Base-by-base conservation (phyloP, 2,329 filamentous ascomycete species). In the Amphichorda felina region DNA sequence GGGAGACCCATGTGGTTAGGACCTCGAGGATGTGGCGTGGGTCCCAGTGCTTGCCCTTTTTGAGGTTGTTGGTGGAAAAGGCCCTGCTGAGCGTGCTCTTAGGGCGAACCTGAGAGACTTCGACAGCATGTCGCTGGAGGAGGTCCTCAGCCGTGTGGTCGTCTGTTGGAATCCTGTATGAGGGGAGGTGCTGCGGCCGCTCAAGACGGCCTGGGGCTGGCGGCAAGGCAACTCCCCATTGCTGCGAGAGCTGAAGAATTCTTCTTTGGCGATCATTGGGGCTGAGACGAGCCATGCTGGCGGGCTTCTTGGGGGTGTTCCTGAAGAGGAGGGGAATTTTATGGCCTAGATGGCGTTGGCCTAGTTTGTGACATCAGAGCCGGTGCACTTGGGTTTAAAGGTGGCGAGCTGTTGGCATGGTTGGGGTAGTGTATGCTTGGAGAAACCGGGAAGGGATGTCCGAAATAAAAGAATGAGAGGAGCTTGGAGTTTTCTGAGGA, bases 61-160 rank as follows among this genome's bases (percentile, higher is more conserved):
- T 63, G 28, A 60, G 43, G 32, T 55, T 59, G 34, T 45, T 45
- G 0, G 57, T 56, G 2, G 56, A 60, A 32, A 60, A 59, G 8
- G 58, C 55, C 22, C 55, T 43, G 2, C 61, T 56, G 3, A 67
- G 49, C 4, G 56, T 50, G 37, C 54, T 56, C 40, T 63, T 65
- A 37, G 55, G 54, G 7, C 59, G 54, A 5, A 48, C 41, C 35
- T 54, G 55, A 19, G 56, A 50, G 8, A 51, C 41, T 26, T 61
- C 57, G 8, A 48, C 44, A 2, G 55, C 55, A 34, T 64, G 63
- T 17, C 60, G 60, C 43, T 67, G 66, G 36, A 76, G 55, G 21
- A 75, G 56, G 24, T 69, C 64, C 36, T 76, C 72, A n/a, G 70
- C 71, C 4, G 57, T 50, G 18, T 58, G 49, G 34, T 75, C 68